A percentile compares a stretch with the other conserved stretches of the same genome.
Evolutionary conservation across 192 early-diverging fungal species (phyloP).

Genomic region (Backusella morwellensis): DNA sequence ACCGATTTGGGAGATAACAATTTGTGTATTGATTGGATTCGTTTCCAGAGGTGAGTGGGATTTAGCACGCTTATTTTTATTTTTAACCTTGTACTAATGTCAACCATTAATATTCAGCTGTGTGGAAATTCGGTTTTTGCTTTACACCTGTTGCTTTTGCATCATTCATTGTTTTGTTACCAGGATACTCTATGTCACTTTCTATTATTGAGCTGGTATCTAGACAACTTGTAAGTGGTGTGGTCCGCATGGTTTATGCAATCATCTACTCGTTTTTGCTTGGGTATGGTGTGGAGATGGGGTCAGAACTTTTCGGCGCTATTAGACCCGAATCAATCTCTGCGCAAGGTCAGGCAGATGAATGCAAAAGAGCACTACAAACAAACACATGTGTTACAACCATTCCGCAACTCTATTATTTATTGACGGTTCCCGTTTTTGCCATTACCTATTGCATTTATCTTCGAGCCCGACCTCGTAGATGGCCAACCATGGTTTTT

Average conservation of each 20-base stretch:
- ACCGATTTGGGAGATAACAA: conserved; percentile 47
- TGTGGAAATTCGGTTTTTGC: conserved; percentile 53
- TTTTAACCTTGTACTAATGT: neutral
- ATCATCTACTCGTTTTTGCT: conserved; percentile 77
- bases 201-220: conserved; percentile 88
- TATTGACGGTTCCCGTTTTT: conserved; percentile 52
- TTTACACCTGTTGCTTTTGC: conserved; percentile 62
- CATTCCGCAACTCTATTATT: conserved; percentile 36
- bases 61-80: neutral
- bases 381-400: conserved; percentile 7
- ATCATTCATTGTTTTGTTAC: conserved; percentile 64
- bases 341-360: conserved; percentile 5
- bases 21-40: conserved; percentile 47
- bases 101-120: conserved; percentile 12
- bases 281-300: conserved; percentile 75
- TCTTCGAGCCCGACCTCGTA: conserved; percentile 49
- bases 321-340: conserved; percentile 8
- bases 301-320: conserved; percentile 18
- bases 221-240: conserved; percentile 86
- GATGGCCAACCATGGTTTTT: conserved; percentile 73
- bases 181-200: conserved; percentile 80
- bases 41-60: conserved; percentile 31
- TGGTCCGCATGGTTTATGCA: conserved; percentile 80
- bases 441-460: conserved; percentile 44
- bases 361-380: neutral